phyloP scores from a whole-genome alignment of 495 filamentous ascomycete species.

The Lasiosphaeris hirsuta region DNA sequence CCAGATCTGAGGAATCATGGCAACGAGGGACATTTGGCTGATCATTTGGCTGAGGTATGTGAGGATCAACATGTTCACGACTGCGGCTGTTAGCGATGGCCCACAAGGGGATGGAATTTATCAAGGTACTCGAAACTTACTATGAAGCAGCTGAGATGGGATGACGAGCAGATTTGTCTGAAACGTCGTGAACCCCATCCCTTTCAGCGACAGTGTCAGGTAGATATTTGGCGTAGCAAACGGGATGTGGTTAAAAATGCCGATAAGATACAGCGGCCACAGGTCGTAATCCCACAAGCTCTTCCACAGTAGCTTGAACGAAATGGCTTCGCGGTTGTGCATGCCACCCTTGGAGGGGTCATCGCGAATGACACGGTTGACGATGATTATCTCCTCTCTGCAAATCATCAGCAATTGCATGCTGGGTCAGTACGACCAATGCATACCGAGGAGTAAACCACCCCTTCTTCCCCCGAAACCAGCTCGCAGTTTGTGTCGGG shows the following conservation, averaged over 20 bases:
- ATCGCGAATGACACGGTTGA: slow-evolving; percentile 49
- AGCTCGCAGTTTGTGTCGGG: slow-evolving; percentile 49
- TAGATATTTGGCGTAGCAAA: slow-evolving; percentile 53
- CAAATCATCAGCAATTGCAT: slow-evolving; percentile 16
- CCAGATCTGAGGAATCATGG: slow-evolving; percentile 24
- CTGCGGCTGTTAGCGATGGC: slow-evolving; percentile 47
- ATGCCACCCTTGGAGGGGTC: slow-evolving; percentile 53
- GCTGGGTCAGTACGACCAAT: not conserved
- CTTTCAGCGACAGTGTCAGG: slow-evolving; percentile 59
- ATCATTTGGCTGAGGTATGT: slow-evolving; percentile 44
- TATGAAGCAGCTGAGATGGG: slow-evolving; percentile 36
- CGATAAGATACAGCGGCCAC: slow-evolving; percentile 68
- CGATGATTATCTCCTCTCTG: slow-evolving; percentile 48
- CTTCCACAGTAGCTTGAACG: slow-evolving; percentile 53
- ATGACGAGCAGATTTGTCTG: slow-evolving; percentile 55
- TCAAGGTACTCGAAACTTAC: slow-evolving; percentile 7
- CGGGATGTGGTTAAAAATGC: slow-evolving; percentile 57
- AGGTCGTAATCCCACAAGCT: slow-evolving; percentile 66
- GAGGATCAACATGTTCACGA: slow-evolving; percentile 45
- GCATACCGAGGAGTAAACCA: slow-evolving; percentile 49
- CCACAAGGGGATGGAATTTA: slow-evolving; percentile 2
- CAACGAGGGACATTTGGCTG: slow-evolving; percentile 27
- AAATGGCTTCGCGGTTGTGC: slow-evolving; percentile 41
- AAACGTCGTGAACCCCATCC: slow-evolving; percentile 63
- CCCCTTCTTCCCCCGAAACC: slow-evolving; percentile 39